Conservation (phyloP, 2,329 filamentous ascomycete genomes). For the Botrytis cinerea region DNA sequence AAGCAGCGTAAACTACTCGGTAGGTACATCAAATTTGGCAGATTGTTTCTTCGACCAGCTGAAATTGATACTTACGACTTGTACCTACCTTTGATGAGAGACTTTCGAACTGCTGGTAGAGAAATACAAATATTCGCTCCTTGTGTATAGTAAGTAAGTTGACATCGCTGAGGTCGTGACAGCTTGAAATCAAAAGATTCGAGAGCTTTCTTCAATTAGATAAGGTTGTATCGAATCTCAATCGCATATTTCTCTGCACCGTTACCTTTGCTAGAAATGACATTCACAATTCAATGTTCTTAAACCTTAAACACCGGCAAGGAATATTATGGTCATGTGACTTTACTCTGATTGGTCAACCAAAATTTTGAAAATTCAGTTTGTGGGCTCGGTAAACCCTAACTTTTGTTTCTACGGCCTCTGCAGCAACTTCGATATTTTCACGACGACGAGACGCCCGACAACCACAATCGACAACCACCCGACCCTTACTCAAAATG, state of each 20-base stretch:
- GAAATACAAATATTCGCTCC: neutral
- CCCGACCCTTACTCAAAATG: constrained; percentile 25
- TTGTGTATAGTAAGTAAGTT: too few species aligned
- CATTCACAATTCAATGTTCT: neutral
- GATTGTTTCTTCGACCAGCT: neutral
- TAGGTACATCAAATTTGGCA: neutral
- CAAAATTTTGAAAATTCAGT: constrained; percentile 23
- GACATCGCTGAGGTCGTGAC: neutral
- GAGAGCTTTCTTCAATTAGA: neutral
- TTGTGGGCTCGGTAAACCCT: constrained; percentile 25
- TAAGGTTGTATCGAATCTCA: neutral
- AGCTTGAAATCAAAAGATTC: neutral
- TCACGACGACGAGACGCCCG: constrained; percentile 26
- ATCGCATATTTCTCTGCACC: neutral
- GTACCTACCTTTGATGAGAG: neutral
- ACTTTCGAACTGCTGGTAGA: neutral
- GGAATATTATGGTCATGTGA: constrained; percentile 5
- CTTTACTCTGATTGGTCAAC: neutral
- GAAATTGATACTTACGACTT: neutral
- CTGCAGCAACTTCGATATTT: constrained; percentile 24
- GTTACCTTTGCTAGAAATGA: neutral
- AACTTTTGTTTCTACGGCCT: constrained; percentile 18
- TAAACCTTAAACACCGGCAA: neutral
- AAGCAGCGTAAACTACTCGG: neutral
- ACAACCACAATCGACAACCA: constrained; percentile 27